These are phyloP conservation scores for Fomitiporia mediterranea DNA, from an alignment of 1,284 basidiomycete species.

Conservation along the genomic window DNA sequence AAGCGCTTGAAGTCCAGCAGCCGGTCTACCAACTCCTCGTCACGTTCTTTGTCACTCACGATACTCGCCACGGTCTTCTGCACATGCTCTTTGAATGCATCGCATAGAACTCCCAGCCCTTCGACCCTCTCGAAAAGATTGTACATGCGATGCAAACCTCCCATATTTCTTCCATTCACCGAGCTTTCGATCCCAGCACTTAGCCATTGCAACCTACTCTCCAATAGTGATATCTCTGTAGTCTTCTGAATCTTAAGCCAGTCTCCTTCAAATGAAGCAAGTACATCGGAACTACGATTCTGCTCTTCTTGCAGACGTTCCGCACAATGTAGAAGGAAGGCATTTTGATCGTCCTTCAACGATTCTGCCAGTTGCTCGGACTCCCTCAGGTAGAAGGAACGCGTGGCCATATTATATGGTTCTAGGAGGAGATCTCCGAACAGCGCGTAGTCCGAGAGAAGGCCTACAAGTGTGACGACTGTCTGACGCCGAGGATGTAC, in stretches of 20 bases:
- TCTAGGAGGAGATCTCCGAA: conserved; percentile 54
- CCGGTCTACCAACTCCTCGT: conserved; percentile 77
- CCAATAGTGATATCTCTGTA: conserved; percentile 50
- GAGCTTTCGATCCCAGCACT: conserved; percentile 50
- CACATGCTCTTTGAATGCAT: conserved; percentile 59
- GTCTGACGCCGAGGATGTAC: conserved; percentile 31
- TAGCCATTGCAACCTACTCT: conserved; percentile 50
- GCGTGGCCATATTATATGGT: conserved; percentile 45
- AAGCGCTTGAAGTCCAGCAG: conserved; percentile 70
- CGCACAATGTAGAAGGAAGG: conserved; percentile 51
- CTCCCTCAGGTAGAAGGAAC: conserved; percentile 50
- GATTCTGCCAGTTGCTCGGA: conserved; percentile 33
- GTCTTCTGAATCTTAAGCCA: conserved; percentile 45
- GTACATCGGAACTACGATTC: conserved; percentile 45
- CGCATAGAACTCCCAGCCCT: conserved; percentile 49
- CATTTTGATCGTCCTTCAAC: conserved; percentile 41
- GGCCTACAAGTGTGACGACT: conserved; percentile 47
- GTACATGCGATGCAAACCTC: conserved; percentile 57
- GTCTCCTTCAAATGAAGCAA: conserved; percentile 41
- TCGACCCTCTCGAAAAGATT: conserved; percentile 58
- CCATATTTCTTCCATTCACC: conserved; percentile 47
- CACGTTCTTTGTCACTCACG: conserved; percentile 50
- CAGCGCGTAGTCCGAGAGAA: conserved; percentile 45
- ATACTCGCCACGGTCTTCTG: conserved; percentile 47
- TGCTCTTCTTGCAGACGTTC: conserved; percentile 51